Evolutionary conservation across 345 rosid genomes (phyloP), one percentile per base, ranked within the genome.

Genomic region (Brassica incana): DNA sequence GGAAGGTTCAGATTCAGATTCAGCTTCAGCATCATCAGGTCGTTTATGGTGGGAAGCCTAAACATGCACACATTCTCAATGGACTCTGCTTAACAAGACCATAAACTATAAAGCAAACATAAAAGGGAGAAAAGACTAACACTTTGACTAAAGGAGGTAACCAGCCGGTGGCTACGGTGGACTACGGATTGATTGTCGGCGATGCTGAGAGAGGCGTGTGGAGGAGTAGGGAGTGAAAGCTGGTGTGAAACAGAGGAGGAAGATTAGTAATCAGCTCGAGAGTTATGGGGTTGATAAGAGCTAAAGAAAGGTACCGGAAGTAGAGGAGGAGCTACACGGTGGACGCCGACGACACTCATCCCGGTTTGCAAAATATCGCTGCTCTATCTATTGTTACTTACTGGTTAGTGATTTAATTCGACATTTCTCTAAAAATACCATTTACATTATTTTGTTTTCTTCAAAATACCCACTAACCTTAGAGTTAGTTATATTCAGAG

Each of bases 291-390:
- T 62, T 62, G 7, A 0, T 14, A 8, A 43, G 68, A 66, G 14
- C 2, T 11, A 32, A 18, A 27, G 6, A 16, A 10, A 48, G 0
- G 38, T 79, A 79, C 82, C 82, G 82, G 65, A 16, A 36, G 10
- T 38, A 59, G 40, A 59, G 74, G 2, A 45, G 35, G 65, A 9
- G n/a, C 20, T 32, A 73, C 23, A 48, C 74, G 69, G 62, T 72
- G 68, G 43, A 20, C 62, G 69, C 78, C 73, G 56, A 67, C 54
- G 63, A 73, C 69, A 79, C 69, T 73, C 82, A 78, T 78, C 66
- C 60, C 64, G 64, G 5, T 33, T 7, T 52, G 18, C 20, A 64
- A 62, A 9, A 43, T 29, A 1, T 74, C 16, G 62, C n/a, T 61
- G 48, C 71, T 9, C 43, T 62, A 10, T 35, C 14, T 62, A n/a